A percentile compares a stretch with the other conserved stretches of the same genome.
Conservation (phyloP, 257 asterid species). For the Euphrasia confusa region DNA sequence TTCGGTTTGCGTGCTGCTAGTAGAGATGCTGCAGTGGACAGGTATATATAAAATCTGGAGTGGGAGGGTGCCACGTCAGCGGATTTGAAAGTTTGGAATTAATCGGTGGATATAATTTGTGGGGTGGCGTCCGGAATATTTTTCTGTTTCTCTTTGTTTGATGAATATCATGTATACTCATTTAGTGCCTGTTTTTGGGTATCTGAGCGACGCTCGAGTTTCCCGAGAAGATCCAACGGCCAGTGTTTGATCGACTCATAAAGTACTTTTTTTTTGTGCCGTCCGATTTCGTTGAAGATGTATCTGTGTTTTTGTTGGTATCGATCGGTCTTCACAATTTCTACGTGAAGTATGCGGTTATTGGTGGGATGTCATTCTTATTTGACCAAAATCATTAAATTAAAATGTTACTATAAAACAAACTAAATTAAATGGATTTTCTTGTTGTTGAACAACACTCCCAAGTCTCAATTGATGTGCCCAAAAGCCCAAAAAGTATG, state of each 20-base stretch:
- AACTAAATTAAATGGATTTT: too few species aligned
- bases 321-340: too few species aligned
- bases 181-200: background rate
- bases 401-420: too few species aligned
- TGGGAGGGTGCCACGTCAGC: slow-evolving; percentile 32
- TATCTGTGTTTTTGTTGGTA: background rate
- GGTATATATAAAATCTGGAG: slow-evolving; percentile 22
- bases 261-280: background rate
- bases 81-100: slow-evolving; percentile 32
- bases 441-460: too few species aligned
- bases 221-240: slow-evolving; percentile 19
- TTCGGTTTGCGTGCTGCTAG: slow-evolving; percentile 2
- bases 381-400: too few species aligned
- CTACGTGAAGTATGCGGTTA: too few species aligned
- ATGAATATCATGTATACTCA: background rate
- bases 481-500: too few species aligned
- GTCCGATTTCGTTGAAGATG: background rate
- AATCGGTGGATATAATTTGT: slow-evolving; percentile 21
- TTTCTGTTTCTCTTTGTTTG: background rate
- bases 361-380: too few species aligned
- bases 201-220: slow-evolving; percentile 14
- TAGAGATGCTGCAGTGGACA: background rate
- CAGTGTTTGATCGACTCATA: background rate
- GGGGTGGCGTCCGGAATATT: slow-evolving; percentile 39
- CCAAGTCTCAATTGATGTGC: too few species aligned